Base-by-base conservation (phyloP, 2,329 filamentous ascomycete species). In the Ophiostoma australiae region DNA sequence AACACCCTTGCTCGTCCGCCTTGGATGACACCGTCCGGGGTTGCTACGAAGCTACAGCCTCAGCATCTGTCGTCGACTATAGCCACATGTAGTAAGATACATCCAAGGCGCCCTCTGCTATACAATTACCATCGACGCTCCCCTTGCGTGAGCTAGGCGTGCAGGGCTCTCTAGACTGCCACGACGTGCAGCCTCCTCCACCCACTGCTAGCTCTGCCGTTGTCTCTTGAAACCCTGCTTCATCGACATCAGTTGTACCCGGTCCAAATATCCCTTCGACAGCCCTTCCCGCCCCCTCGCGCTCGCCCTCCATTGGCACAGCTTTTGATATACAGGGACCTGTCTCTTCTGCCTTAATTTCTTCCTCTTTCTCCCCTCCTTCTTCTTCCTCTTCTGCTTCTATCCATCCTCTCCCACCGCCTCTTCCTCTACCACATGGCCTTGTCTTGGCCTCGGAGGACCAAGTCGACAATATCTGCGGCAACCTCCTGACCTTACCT, bases 401-500 rank as follows among this genome's bases (percentile, higher is more conserved):
- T 27, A 27, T 27, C 23, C n/a, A 15, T 27, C 23, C 8, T 27
- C n/a, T 17, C 55, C 8, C 63, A 27, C 31, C 27, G 20, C 23
- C 65, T 52, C 20, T n/a, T 35, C 8, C 15, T 44, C 11, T 44
- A 37, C 37, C 39, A 44, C 27, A 72, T 72, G 71, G 71, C 70
- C 48, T 67, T 37, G 44, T 61, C 63, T 27, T 65, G 44, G 67
- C 52, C 58, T 35, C 58, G 55, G 67, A 71, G 67, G 70, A 71
- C 39, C 35, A 66, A 39, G 72, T 69, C 72, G 68, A 72, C 65
- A 67, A 33, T 72, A 65, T 3, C 20, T 66, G 52, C 69, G 39
- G 63, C 69, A 41, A 37, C 44, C 68, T 66, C 75, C 70, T 75
- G 48, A 73, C 35, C 71, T 44, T 68, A 66, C 41, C 35, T 4